phyloP scores from a whole-genome alignment of 176 grass and related monocot species.

The Oryza officinalis region DNA sequence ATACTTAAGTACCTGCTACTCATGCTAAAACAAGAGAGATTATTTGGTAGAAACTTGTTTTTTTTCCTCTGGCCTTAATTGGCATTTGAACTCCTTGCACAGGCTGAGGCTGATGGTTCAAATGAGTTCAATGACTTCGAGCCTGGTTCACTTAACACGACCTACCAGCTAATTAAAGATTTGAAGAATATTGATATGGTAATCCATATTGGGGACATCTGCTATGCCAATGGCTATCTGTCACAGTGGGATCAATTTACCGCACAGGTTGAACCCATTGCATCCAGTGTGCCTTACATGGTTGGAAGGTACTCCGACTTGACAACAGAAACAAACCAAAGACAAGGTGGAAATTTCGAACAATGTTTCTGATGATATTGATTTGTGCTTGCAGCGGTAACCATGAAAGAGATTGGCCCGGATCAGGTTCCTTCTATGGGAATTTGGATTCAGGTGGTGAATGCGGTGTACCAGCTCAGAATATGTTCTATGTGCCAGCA shows the following conservation, averaged over 20 bases:
- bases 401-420: constrained; percentile 94
- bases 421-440: constrained; percentile 87
- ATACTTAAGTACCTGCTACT: neutral
- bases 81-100: constrained; percentile 16
- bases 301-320: constrained; percentile 54
- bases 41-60: neutral
- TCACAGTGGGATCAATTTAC: constrained; percentile 99
- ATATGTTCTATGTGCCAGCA: constrained; percentile 90
- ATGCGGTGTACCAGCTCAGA: constrained; percentile 85
- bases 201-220: constrained; percentile 82
- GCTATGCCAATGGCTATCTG: constrained; percentile 86
- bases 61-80: constrained; percentile 30
- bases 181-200: constrained; percentile 85
- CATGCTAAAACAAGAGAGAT: constrained; percentile 6
- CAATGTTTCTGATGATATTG: constrained; percentile 27
- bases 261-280: constrained; percentile 84
- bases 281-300: constrained; percentile 83
- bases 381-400: constrained; percentile 68
- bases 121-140: constrained; percentile 84
- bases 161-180: constrained; percentile 81
- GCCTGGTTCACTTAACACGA: constrained; percentile 81
- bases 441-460: constrained; percentile 87
- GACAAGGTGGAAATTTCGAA: neutral
- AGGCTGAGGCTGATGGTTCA: constrained; percentile 89
- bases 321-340: constrained; percentile 13